Base-by-base conservation (phyloP, 116 monocot genomes). In the Cymodocea nodosa region DNA sequence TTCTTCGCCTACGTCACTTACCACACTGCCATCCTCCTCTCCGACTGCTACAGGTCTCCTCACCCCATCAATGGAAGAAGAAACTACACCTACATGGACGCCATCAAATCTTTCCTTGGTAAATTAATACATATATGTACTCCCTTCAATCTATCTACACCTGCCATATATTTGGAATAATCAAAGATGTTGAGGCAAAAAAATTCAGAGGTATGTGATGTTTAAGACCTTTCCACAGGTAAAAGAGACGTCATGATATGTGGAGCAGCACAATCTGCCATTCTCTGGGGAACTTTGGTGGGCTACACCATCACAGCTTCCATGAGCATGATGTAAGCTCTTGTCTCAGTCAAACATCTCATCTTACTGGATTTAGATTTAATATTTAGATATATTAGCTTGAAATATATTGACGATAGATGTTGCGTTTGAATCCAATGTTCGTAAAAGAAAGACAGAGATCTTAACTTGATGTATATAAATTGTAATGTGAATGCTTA, bases 231-330 rank as follows among this genome's bases (percentile, higher is more conserved):
- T 23, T n/a, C 23, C 51, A 36, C 23, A 82, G 87, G 87, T 14
- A 19, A 10, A 10, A 83, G 51, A 57, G 62, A 76, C 37, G 83
- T 75, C 14, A 48, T 73, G 15, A 6, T 83, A 2, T 87, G 80
- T 67, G 87, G 78, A 13, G 11, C 72, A 44, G 58, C 64, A 0
- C 87, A 87, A 15, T 69, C 69, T 56, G 36, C 40, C 0, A 57
- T 34, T 19, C 57, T 83, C 0, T 87, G 77, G 75, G 87, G 87
- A 17, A 73, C 67, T 1, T 57, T 75, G 70, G 63, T 87, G 8
- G 80, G 80, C 53, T 87, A 87, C 58, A 83, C 77, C 19, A 71
- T 87, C 17, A 87, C 83, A 18, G 72, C 80, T 35, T 48, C 75
- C 11, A 78, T 66, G 35, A 83, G 86, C 68, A 66, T 83, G 74